Base-by-base conservation (phyloP, 1,139 yeast genomes). In the Blastobotrys persicus region DNA sequence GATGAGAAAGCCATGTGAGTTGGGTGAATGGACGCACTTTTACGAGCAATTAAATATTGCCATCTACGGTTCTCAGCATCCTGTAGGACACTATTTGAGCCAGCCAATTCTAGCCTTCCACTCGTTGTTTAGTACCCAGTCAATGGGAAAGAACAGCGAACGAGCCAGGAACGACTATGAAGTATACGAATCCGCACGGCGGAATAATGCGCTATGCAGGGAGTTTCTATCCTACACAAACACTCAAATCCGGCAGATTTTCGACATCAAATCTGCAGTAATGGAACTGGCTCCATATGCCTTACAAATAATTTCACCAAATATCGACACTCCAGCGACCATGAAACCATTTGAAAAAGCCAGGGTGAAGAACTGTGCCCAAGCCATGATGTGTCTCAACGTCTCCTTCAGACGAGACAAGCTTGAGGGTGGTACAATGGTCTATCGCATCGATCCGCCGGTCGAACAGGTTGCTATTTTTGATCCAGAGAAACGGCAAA, bases 11-110 rank as follows among this genome's bases (percentile, higher is more conserved):
- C 88, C 95, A 0, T 68, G 79, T 12, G 71, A 68, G 39, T 68
- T 88, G 12, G 79, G 88, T 42, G 95, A 88, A 54, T 91, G 96
- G 96, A 64, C 87, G 26, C 76, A 70, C 55, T 85, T 84, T 62
- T 78, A 81, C 56, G 97, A 89, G 60, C 53, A 66, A 23, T 66
- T 80, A 61, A 61, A 67, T 35, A 62, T 66, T 51, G 69, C 79
- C 23, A 60, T 75, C 49, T 78, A 77, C 49, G 73, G 71, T 5
- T 46, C 48, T 47, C 73, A 70, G 53, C 70, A 70, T 56, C 86
- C 82, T 45, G 59, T 83, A 18, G 68, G 74, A 17, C 74, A 76
- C 35, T 88, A 86, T 61, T 71, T 79, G 7, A 70, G 83, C 0
- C 70, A 78, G 31, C 78, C 85, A 0, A 79, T 83, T 2, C 64